A percentile compares a stretch with the other conserved stretches of the same genome.
phyloP scores from a whole-genome alignment of 352 stramenopile species.

The Phytophthora hibernalis region DNA sequence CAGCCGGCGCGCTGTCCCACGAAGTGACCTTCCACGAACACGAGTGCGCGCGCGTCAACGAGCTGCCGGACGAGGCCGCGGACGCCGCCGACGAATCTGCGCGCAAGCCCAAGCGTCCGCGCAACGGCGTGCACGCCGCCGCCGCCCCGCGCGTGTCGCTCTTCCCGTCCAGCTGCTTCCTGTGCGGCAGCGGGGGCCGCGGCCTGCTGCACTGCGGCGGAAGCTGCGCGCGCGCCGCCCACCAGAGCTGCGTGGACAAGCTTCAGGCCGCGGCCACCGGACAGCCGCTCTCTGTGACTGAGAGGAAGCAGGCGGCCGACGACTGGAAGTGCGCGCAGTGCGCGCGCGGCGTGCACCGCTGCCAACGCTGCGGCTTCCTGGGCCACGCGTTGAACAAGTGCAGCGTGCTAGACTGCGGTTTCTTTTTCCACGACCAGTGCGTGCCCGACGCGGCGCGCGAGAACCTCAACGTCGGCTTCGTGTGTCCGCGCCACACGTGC shows the following conservation, averaged over 20 bases:
- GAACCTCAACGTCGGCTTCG: slow-evolving; percentile 33
- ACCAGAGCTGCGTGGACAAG: slow-evolving; percentile 67
- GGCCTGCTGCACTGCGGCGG: slow-evolving; percentile 65
- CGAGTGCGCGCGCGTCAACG: slow-evolving; percentile 78
- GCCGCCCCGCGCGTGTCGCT: slow-evolving; percentile 39
- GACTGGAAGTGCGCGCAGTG: slow-evolving; percentile 78
- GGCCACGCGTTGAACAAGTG: slow-evolving; percentile 67
- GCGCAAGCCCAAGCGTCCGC: slow-evolving; percentile 37
- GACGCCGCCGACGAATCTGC: not conserved
- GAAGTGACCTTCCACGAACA: slow-evolving; percentile 83
- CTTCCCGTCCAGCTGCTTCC: slow-evolving; percentile 62
- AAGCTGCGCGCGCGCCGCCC: slow-evolving; percentile 64
- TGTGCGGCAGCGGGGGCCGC: slow-evolving; percentile 61
- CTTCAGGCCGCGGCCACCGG: slow-evolving; percentile 39
- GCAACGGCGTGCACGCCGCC: slow-evolving; percentile 17
- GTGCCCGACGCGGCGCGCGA: slow-evolving; percentile 18
- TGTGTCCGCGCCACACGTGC: slow-evolving; percentile 74
- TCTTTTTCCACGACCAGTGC: slow-evolving; percentile 66
- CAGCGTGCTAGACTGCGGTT: slow-evolving; percentile 59
- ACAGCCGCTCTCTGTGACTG: slow-evolving; percentile 20
- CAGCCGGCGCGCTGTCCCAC: slow-evolving; percentile 43
- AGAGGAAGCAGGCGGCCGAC: slow-evolving; percentile 44
- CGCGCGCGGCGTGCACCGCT: slow-evolving; percentile 59
- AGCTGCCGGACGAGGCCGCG: slow-evolving; percentile 12
- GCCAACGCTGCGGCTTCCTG: slow-evolving; percentile 75